Evolutionary conservation across 2,329 filamentous ascomycete genomes (phyloP), one percentile per base, ranked within the genome.

Genomic region (Ascochyta viciae-villosae): DNA sequence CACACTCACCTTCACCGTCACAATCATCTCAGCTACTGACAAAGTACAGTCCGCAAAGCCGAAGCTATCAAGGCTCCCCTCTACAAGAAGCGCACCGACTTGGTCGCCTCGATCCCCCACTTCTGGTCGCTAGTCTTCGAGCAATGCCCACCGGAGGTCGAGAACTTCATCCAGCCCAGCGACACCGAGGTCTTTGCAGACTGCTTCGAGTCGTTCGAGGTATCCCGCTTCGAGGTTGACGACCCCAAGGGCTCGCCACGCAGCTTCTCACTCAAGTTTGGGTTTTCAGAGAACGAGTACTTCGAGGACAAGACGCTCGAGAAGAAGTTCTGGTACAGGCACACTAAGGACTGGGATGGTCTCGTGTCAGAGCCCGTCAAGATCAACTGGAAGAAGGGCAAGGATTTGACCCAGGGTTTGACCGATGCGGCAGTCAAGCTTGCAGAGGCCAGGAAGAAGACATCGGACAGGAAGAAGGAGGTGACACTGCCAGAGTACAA

Each of bases 41-140:
- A 29, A 22, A 13, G 16, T 31, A 3, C 71, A 93, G 90, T 92
- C 71, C 88, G 90, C 71, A 83, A 89, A 71, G 88, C 93, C 75
- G 84, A 89, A 66, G 79, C 83, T 63, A 82, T 92, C 66, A 85
- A 86, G 69, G 81, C 82, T 58, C 83, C 89, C 40, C 84, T 96
- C 59, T 96, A 92, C 81, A 82, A 85, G 68, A 90, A 90, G 79
- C 91, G 94, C 73, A 82, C 85, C 63, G 83, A 85, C 66, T 78
- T 92, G 62, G 81, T 95, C 62, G 77, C 84, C 61, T 82, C 88
- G 71, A 93, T 97, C 72, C 85, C 87, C 66, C 87, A 91, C 80
- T 99, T 98, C 86, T 98, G 95, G 95, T 83, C 91, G n/a, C 85
- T 96, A 55, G 93, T 97, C 54, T 84, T 98, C 74, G 91, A 96